phyloP scores from a whole-genome alignment of 2,329 filamentous ascomycete species.

The Sporothrix schenckii region DNA sequence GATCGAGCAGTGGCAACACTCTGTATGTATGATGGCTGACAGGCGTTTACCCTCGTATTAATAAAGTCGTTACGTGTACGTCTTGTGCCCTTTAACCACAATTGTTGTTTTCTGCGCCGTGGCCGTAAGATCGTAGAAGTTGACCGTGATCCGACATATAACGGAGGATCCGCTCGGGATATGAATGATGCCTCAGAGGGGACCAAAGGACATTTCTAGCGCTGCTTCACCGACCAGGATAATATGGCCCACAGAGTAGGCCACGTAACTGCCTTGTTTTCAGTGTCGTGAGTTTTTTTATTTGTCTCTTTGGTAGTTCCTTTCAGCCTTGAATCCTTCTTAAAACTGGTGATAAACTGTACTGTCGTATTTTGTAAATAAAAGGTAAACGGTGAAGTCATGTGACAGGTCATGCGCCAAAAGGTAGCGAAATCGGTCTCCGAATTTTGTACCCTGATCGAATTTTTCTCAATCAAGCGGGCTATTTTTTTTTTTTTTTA shows the following conservation, averaged over 20 bases:
- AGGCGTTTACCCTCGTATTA: slow-evolving; percentile 35
- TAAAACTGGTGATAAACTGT: neutral
- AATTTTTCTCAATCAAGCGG: slow-evolving; percentile 14
- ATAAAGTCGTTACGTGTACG: slow-evolving; percentile 26
- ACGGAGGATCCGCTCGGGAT: neutral
- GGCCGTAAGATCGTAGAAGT: neutral
- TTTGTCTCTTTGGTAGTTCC: neutral
- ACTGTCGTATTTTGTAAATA: too few relatives aligned
- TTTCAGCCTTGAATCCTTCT: neutral
- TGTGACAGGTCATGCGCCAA: slow-evolving; percentile 17
- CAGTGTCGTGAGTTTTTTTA: neutral
- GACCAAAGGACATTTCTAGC: neutral
- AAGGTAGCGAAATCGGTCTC: slow-evolving; percentile 28
- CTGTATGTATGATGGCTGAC: slow-evolving; percentile 38
- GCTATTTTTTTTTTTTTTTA: slow-evolving; percentile 12
- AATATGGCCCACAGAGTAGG: neutral
- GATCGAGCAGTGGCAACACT: neutral
- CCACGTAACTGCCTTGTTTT: neutral
- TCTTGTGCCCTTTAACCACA: neutral
- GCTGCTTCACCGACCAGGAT: neutral
- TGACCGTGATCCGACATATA: neutral
- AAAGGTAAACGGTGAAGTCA: neutral
- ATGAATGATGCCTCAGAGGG: neutral
- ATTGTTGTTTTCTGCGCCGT: too few relatives aligned
- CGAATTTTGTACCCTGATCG: slow-evolving; percentile 25